Conservation (phyloP, 1,139 yeast genomes). For the Arxiozyma slooffiae region DNA sequence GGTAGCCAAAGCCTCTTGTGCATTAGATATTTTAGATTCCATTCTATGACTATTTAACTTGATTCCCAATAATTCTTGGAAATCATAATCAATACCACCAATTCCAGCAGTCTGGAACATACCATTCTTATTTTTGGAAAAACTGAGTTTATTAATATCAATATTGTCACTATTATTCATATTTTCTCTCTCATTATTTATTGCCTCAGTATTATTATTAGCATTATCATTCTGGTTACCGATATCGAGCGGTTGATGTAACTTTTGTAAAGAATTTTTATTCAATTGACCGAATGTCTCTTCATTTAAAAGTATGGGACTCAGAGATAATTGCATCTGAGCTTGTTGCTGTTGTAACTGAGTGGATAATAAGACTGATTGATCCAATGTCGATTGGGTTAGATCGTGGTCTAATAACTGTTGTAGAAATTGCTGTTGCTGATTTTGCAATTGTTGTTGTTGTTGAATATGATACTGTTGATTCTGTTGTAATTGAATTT, state of each 20-base stretch:
- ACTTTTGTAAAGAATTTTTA: background rate
- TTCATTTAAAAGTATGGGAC: conserved; percentile 15
- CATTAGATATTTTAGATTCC: conserved; percentile 20
- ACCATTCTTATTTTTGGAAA: conserved; percentile 3
- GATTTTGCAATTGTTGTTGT: conserved; percentile 18
- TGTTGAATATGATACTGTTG: conserved; percentile 20
- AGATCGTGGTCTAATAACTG: conserved; percentile 20
- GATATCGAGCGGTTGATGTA: background rate
- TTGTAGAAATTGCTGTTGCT: conserved; percentile 19
- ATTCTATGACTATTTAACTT: conserved; percentile 13
- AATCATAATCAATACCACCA: conserved; percentile 30
- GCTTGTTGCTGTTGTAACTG: conserved; percentile 6
- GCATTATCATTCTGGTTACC: too few relatives aligned
- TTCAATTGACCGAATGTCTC: conserved; percentile 19
- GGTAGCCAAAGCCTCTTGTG: conserved; percentile 24
- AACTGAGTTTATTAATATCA: background rate
- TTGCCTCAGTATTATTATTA: conserved; percentile 20
- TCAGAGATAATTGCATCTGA: conserved; percentile 5
- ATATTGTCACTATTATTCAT: background rate
- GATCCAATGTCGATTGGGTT: conserved; percentile 13
- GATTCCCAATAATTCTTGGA: conserved; percentile 27
- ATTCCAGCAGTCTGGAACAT: conserved; percentile 30
- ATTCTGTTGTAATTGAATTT: conserved; percentile 15
- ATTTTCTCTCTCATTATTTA: conserved; percentile 9
- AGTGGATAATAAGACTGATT: conserved; percentile 6